Evolutionary conservation across 2,329 filamentous ascomycete species (phyloP), one percentile per base, ranked within the genome.

Genomic region (Nigrograna mackinnonii): DNA sequence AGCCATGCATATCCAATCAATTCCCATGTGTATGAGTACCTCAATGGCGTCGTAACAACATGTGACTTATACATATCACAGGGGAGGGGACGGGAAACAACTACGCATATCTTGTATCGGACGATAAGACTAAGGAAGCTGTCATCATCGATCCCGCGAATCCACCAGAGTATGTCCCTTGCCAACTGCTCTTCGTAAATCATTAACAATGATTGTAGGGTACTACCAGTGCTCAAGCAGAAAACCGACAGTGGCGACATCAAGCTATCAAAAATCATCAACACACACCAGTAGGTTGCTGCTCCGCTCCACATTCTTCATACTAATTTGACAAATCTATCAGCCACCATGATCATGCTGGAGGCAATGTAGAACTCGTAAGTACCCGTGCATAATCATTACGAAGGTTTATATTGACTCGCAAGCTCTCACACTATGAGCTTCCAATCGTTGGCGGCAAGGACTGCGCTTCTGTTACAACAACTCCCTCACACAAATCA

Each of bases 281-380:
- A 99, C 66, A 99, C 94, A 2, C 94, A 99, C 63, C 92, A 97
- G 91, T 96, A 75, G 70, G 88, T 70, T 18, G 35, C 24, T 22
- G 13, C 28, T 22, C 3, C 16, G 13, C 12, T 13, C 34, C 11
- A 16, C 33, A n/a, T 22, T n/a, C n/a, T n/a, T n/a, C 35, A 16
- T 26, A 3, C 4, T 32, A 14, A 11, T 11, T 14, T 37, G 13
- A 48, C 36, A 20, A 28, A 49, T 54, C 26, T 53, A 16, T 6
- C 47, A 96, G 91, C 66, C 94, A 99, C 67, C 86, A 86, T 77
- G 94, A 99, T 55, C 94, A 99, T 70, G 86, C 94, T 1, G 94
- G 94, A 50, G 94, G 94, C 6, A 99, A 99, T 68, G 79, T 81
- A 43, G 84, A 91, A 58, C 79, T 96, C 50, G 89, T 91, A 34